A percentile compares a stretch with the other conserved stretches of the same genome.
Conservation (phyloP, 2,329 filamentous ascomycete genomes). For the Fusarium sp. region DNA sequence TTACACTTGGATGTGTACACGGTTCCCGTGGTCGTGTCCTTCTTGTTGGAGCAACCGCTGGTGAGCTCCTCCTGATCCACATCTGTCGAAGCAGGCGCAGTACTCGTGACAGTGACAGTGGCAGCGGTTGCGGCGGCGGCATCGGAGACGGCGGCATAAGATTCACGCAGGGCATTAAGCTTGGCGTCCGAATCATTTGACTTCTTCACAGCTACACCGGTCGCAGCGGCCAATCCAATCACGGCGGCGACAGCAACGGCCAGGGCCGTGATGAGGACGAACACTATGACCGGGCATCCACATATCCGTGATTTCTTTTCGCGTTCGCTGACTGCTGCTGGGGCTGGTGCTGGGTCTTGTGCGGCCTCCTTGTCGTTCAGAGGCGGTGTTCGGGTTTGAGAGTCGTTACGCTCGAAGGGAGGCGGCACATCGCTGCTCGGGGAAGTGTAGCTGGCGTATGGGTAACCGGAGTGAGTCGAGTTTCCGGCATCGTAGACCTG, state of each 20-base stretch:
- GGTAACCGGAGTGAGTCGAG: neutral
- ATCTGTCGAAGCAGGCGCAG: neutral
- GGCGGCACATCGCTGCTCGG: neutral
- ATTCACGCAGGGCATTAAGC: slow-evolving; percentile 34
- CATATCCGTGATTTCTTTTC: neutral
- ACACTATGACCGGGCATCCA: slow-evolving; percentile 52
- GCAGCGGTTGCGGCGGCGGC: neutral
- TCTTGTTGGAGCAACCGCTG: slow-evolving; percentile 53
- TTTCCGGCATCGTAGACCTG: neutral
- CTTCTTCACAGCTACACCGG: slow-evolving; percentile 55
- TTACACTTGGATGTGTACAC: slow-evolving; percentile 19
- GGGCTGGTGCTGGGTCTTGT: neutral
- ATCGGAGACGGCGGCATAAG: slow-evolving; percentile 7
- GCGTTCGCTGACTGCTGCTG: neutral
- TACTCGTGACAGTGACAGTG: neutral
- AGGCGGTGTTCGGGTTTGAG: neutral
- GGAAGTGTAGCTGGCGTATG: neutral
- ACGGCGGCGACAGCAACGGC: slow-evolving; percentile 55
- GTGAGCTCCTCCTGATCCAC: slow-evolving; percentile 45
- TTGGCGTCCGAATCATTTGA: slow-evolving; percentile 52
- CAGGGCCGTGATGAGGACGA: slow-evolving; percentile 51
- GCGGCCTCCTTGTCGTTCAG: neutral
- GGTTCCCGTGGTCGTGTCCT: slow-evolving; percentile 49
- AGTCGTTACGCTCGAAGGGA: neutral
- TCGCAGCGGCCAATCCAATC: slow-evolving; percentile 59